Evolutionary conservation across 306 rosid species (phyloP), one percentile per base, ranked within the genome.

Genomic region (Acacia acuminata): DNA sequence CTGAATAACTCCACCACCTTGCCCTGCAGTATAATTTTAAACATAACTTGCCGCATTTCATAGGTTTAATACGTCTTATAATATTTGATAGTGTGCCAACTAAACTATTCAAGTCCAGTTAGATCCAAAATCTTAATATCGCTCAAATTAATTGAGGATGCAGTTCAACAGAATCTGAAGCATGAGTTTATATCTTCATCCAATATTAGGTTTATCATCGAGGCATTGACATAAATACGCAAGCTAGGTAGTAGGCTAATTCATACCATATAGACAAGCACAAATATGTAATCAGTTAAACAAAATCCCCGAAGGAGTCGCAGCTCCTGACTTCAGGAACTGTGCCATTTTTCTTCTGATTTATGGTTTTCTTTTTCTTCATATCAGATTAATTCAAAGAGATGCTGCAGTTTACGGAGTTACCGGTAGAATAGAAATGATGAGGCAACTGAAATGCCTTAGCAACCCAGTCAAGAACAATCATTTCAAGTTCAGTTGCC

Each of bases 1-100:
- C 84, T 93, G 99, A 73, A 95, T 95, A 36, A 95, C 98, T 85
- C 99, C 98, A 80, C 97, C 99, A 68, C 98, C 99, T 81, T 86
- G 76, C 66, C 97, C 98, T 95, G 88, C 84, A 95, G 72, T 76
- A 80, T 51, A 53, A 82, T 55, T 78, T 70, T 68, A 60, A 17
- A 77, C 84, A 68, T 81, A 78, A 76, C 68, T 81, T 74, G 24
- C 43, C 72, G 45, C 56, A 53, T 73, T 67, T 78, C 61, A 22
- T 14, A 58, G 74, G 82, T 70, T 69, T 81, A 11, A 45, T 66
- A 11, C 44, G 48, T 56, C 24, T 27, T 58, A 81, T 36, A 60
- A 32, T 19, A 70, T 61, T 73, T n/a, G 32, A 55, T 25, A 64
- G 47, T 79, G 64, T 81, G 20, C 48, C 66, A 44, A 60, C 71